phyloP scores from a whole-genome alignment of 1,284 basidiomycete species.

The Puccinia hordei region DNA sequence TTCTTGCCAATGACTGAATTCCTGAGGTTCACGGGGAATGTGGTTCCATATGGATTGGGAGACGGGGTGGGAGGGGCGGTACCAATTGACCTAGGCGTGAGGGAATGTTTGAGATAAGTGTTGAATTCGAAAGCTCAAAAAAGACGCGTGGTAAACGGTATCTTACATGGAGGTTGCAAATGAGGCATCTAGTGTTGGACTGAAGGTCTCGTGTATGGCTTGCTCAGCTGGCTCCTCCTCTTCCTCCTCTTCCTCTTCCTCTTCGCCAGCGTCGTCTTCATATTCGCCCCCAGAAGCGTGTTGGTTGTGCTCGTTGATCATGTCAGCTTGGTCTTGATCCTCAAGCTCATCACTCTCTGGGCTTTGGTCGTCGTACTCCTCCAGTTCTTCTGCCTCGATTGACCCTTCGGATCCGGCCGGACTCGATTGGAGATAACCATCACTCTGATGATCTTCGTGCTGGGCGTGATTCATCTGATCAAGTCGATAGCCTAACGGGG shows the following conservation, averaged over 20 bases:
- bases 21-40: background rate
- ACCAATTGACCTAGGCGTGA: constrained; percentile 34
- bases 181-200: constrained; percentile 46
- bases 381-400: background rate
- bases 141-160: background rate
- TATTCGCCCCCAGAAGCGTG: background rate
- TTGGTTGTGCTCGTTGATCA: background rate
- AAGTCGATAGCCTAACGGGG: background rate
- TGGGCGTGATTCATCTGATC: background rate
- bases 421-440: background rate
- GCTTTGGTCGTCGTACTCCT: constrained; percentile 5
- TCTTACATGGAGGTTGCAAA: constrained; percentile 50
- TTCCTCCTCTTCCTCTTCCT: constrained; percentile 25
- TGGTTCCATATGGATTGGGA: constrained; percentile 36
- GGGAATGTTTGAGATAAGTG: background rate
- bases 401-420: background rate
- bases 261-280: constrained; percentile 9
- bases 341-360: background rate
- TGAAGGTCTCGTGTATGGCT: background rate
- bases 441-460: background rate
- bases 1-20: background rate
- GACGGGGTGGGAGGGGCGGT: constrained; percentile 46
- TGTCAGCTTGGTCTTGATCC: background rate
- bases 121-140: too few relatives aligned
- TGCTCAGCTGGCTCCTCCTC: constrained; percentile 32